Percentiles rank a stretch among this genome's conserved stretches.
Conservation (phyloP, 2,329 filamentous ascomycete genomes). For the Aspergillus cejpii region DNA sequence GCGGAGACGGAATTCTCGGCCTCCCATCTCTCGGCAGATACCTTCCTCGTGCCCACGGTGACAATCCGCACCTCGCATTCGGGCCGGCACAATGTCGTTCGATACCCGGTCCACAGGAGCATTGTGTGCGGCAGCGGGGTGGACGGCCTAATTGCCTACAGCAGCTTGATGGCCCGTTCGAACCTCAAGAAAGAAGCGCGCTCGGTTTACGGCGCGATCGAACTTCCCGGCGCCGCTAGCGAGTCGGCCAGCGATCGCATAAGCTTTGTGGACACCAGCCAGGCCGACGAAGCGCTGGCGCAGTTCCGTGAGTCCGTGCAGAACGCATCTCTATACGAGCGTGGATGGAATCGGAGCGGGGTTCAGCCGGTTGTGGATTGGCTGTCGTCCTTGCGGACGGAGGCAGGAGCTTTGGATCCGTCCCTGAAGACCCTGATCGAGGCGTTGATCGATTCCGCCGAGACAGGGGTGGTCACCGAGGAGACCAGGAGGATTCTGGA, state of each 20-base stretch:
- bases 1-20: constrained; percentile 46
- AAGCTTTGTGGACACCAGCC: constrained; percentile 56
- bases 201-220: constrained; percentile 35
- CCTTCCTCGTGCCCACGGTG: constrained; percentile 67
- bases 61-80: constrained; percentile 61
- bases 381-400: constrained; percentile 42
- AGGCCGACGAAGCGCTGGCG: constrained; percentile 57
- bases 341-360: constrained; percentile 66
- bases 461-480: constrained; percentile 25
- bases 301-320: constrained; percentile 63
- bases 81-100: constrained; percentile 59
- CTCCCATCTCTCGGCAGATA: constrained; percentile 48
- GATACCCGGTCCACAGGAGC: constrained; percentile 77
- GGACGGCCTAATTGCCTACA: constrained; percentile 50
- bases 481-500: constrained; percentile 26
- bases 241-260: constrained; percentile 23
- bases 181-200: constrained; percentile 25
- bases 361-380: constrained; percentile 59
- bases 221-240: constrained; percentile 44
- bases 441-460: constrained; percentile 52
- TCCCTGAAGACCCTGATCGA: constrained; percentile 60
- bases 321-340: constrained; percentile 66
- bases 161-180: constrained; percentile 27
- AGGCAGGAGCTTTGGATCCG: constrained; percentile 54
- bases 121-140: constrained; percentile 69